Conservation (phyloP, 345 rosid genomes). For the Syzygium aqueum region DNA sequence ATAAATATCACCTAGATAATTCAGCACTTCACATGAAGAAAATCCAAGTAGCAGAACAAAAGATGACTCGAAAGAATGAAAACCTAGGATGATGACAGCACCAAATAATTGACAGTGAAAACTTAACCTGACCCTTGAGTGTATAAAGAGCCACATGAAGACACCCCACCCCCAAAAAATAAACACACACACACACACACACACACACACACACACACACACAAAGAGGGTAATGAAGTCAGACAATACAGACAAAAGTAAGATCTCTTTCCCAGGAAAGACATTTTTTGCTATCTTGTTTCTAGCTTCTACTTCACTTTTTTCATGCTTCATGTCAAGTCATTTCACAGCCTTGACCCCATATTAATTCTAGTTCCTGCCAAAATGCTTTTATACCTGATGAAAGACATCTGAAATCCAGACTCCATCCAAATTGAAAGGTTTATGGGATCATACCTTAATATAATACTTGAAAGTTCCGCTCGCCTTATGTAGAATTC, state of each 20-base stretch:
- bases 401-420: not conserved
- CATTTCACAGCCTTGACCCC: not conserved
- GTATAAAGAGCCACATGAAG: not conserved
- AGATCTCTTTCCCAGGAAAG: not conserved
- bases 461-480: slow-evolving; percentile 96
- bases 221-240: not conserved
- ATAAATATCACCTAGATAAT: not conserved
- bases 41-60: not conserved
- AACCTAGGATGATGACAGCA: not conserved
- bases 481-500: slow-evolving; percentile 62
- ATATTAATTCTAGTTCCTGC: not conserved
- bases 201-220: not conserved
- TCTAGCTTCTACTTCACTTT: not conserved
- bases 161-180: not conserved
- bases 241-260: not conserved
- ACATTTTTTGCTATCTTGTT: not conserved
- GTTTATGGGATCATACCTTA: slow-evolving; percentile 41
- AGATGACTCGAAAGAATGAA: not conserved
- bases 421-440: not conserved
- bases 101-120: not conserved
- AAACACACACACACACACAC: no score
- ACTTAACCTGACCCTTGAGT: not conserved
- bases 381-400: not conserved
- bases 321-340: not conserved
- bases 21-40: not conserved